Evolutionary conservation across 345 rosid species (phyloP).

Genomic region (Hevea brasiliensis): DNA sequence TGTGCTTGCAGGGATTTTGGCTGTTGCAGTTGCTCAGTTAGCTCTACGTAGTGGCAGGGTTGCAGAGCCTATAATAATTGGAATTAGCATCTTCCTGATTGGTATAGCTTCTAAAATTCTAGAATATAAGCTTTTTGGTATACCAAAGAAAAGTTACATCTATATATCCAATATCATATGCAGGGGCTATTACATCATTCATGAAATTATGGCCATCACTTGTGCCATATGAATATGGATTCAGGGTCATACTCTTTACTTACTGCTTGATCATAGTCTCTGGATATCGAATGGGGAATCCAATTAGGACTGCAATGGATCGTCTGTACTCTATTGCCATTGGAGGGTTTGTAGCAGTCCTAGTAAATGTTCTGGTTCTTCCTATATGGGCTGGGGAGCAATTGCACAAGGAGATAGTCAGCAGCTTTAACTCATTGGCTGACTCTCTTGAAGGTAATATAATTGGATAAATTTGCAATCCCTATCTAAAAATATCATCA

Average conservation of each 20-base stretch:
- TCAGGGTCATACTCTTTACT: slow-evolving; percentile 60
- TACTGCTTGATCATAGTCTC: slow-evolving; percentile 63
- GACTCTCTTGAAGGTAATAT: slow-evolving; percentile 62
- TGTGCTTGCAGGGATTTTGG: slow-evolving; percentile 61
- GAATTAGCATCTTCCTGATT: slow-evolving; percentile 57
- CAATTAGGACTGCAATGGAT: slow-evolving; percentile 58
- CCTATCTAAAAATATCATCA: neutral
- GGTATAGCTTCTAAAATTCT: slow-evolving; percentile 33
- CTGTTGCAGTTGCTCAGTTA: slow-evolving; percentile 42
- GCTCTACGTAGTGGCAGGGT: slow-evolving; percentile 41
- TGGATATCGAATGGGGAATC: slow-evolving; percentile 62
- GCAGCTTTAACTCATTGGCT: slow-evolving; percentile 48
- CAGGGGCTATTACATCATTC: slow-evolving; percentile 61
- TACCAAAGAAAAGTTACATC: neutral
- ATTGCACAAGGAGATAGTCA: slow-evolving; percentile 53
- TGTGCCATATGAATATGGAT: slow-evolving; percentile 64
- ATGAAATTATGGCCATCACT: slow-evolving; percentile 68
- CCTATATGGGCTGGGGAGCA: slow-evolving; percentile 71
- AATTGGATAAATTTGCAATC: neutral
- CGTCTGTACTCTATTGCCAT: slow-evolving; percentile 64
- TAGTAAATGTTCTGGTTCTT: slow-evolving; percentile 58
- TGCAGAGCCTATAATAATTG: slow-evolving; percentile 60
- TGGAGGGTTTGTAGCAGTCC: slow-evolving; percentile 61
- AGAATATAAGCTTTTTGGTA: neutral
- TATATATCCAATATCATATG: neutral